Base-by-base conservation (phyloP, 805 yeast species). In the Zygosaccharomyces pseudorouxii region DNA sequence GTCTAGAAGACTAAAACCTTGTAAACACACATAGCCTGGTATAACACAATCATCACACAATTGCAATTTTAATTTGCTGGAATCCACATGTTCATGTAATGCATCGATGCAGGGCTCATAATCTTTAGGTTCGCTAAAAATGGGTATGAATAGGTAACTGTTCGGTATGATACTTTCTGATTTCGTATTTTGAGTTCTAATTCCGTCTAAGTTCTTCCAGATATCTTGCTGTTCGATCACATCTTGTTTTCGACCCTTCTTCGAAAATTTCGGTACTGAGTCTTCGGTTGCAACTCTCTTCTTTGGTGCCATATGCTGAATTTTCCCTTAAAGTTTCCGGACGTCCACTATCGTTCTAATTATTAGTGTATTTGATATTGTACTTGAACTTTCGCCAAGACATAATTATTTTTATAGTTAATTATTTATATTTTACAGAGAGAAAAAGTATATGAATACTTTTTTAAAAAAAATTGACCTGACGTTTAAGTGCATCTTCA, bases 141-240 rank as follows among this genome's bases (percentile, higher is more conserved):
- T 16, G 4, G 53, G 50, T 9, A 60, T 42, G 43, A 56, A 58
- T 22, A 63, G 11, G 33, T 25, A 35, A 39, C 65, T 55, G 25
- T 57, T 54, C 18, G 50, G 49, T 12, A 60, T 50, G 1, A 29
- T 18, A 14, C 23, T 29, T 1, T 49, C 58, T 1, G 57, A 47
- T 22, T 43, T 25, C 18, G 38, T 27, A 33, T 49, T 29, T 3
- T 23, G 45, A 8, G 52, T 47, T 23, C 58, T 55, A 39, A 62
- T 52, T 35, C 48, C 50, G 36, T 60, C 61, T 16, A 62, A 40
- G 16, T 48, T 58, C 35, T 55, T 51, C 64, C 64, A 59, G 6
- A 62, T 46, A 45, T 59, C 64, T 30, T 60, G 63, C 1, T 56
- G 45, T 37, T 55, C 59, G 35, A 47, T 50, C 7, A 22, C n/a